Evolutionary conservation across 345 rosid genomes (phyloP), one percentile per base, ranked within the genome.

Genomic region (Rhodomyrtus tomentosa): DNA sequence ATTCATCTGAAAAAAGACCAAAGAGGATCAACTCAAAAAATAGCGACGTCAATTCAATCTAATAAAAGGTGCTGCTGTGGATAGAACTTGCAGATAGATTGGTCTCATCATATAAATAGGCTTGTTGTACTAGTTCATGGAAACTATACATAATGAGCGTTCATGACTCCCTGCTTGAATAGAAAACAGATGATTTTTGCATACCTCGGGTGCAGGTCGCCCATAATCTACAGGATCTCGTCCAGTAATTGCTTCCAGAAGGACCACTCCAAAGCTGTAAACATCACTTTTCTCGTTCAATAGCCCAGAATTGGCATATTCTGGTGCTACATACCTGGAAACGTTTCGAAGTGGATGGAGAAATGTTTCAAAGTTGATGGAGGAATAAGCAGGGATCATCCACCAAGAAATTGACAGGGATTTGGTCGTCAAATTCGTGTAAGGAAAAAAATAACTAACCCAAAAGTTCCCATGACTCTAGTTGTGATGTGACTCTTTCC

Each of bases 381-480:
- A 85, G 48, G 52, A 40, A 58, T 6, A 14, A 58, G 62, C 45
- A 48, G 10, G 82, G 53, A 36, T 55, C 15, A 0, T 55, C 56
- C 45, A 32, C 76, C 76, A 68, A 12, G 6, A 32, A 32, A 7
- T 68, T 68, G 42, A 68, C 12, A 36, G 76, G 76, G 45, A 68
- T 68, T 68, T 68, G 45, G 76, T 36, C 25, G 1, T 68, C 18
- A 10, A n/a, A 45, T 25, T 5, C 40, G 32, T 29, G 42, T 27
- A 25, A 80, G 79, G 68, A 86, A 62, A 53, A 58, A 85, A 86
- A 8, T 58, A 54, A 89, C 98, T 92, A 89, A 96, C 98, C 99
- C 99, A 55, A 96, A 96, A 55, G 99, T 96, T 84, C 99, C 98
- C 99, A 96, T 96, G 73, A 96, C 98, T 91, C 98, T 91, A 55